These are phyloP conservation scores for Epithemia pelagica DNA, from an alignment of 108 stramenopile genomes.

Conservation along the genomic window DNA sequence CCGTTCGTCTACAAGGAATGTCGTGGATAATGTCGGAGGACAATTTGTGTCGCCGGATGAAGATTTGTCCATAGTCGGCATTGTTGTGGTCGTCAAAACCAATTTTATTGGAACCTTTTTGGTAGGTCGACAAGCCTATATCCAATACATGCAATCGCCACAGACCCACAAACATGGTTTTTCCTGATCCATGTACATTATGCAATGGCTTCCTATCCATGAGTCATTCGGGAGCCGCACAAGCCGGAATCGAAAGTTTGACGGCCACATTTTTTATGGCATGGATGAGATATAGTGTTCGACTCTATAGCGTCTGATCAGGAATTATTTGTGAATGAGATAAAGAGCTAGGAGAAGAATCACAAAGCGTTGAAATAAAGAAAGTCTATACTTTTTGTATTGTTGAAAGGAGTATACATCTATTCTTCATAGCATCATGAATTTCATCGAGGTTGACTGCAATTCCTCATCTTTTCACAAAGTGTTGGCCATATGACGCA, in stretches of 20 bases:
- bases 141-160: constrained; percentile 68
- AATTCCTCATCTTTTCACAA: no score
- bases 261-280: constrained; percentile 73
- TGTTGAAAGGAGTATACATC: no score
- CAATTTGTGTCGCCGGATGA: constrained; percentile 67
- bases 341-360: no score
- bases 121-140: constrained; percentile 65
- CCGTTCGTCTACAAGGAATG: constrained; percentile 45
- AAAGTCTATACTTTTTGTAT: no score
- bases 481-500: no score
- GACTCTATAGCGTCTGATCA: constrained; percentile 83
- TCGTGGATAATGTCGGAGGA: constrained; percentile 85
- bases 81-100: constrained; percentile 70
- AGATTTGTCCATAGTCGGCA: constrained; percentile 60
- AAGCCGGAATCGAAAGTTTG: constrained; percentile 87
- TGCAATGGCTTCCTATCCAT: constrained; percentile 84
- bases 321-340: constrained; percentile 82
- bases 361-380: no score
- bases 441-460: no score
- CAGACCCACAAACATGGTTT: no score
- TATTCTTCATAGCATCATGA: no score
- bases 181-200: constrained; percentile 61
- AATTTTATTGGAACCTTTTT: constrained; percentile 79
- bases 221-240: constrained; percentile 77
- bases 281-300: constrained; percentile 75